Evolutionary conservation across 768 basidiomycete species (phyloP).

Genomic region (Boletus coccyginus): DNA sequence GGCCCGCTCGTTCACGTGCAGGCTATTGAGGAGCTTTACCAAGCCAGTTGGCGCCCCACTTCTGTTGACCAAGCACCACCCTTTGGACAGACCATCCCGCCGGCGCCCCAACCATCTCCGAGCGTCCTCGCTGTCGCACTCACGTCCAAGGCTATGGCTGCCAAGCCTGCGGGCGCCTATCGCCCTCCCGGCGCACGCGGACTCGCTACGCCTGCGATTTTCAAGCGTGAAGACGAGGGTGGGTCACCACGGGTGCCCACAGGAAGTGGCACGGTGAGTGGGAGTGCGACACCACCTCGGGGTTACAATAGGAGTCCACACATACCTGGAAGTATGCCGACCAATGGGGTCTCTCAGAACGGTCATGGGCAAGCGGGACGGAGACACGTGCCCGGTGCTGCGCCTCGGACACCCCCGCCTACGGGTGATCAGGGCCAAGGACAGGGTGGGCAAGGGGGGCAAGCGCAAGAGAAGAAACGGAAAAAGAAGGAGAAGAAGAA

Average conservation of each 20-base stretch:
- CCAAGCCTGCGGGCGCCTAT: constrained; percentile 84
- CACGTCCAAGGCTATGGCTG: constrained; percentile 49
- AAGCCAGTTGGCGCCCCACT: constrained; percentile 78
- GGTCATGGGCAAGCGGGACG: constrained; percentile 30
- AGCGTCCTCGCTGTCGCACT: constrained; percentile 52
- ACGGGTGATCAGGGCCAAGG: constrained; percentile 34
- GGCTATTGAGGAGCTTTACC: constrained; percentile 83
- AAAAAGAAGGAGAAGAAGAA: constrained; percentile 63
- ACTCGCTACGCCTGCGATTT: constrained; percentile 81
- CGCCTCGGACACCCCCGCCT: constrained; percentile 46
- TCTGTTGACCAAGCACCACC: constrained; percentile 61
- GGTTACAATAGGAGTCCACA: constrained; percentile 57
- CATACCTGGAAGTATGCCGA: constrained; percentile 45
- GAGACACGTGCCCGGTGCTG: constrained; percentile 69
- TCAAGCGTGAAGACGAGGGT: constrained; percentile 90
- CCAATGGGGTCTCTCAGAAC: constrained; percentile 33
- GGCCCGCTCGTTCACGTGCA: constrained; percentile 88
- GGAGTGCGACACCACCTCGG: constrained; percentile 61
- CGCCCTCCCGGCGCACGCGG: constrained; percentile 93
- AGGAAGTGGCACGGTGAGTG: constrained; percentile 37
- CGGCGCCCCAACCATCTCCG: constrained; percentile 61
- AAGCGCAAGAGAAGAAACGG: constrained; percentile 36
- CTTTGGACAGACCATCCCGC: constrained; percentile 66
- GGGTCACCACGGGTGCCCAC: constrained; percentile 54
- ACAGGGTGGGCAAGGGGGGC: constrained; percentile 32